These are phyloP conservation scores for Lavandula angustifolia DNA, from an alignment of 257 asterid species.

Conservation along the genomic window DNA sequence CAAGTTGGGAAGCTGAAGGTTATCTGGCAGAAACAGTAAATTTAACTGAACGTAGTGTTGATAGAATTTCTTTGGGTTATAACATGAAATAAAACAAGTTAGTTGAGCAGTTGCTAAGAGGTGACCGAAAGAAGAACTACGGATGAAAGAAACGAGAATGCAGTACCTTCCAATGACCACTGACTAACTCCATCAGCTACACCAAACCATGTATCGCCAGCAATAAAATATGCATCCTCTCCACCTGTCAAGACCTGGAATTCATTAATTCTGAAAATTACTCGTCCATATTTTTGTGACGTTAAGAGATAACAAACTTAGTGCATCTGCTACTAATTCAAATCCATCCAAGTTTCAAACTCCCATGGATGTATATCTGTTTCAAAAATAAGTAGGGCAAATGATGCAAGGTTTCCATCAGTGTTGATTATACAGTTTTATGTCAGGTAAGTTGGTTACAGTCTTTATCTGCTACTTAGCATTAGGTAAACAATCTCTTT, in stretches of 20 bases:
- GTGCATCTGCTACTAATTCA: constrained; percentile 18
- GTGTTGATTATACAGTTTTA: not conserved
- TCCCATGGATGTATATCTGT: not conserved
- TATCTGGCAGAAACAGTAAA: not conserved
- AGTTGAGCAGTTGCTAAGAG: not conserved
- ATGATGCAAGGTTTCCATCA: not conserved
- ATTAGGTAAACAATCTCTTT: not conserved
- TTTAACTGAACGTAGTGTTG: not conserved
- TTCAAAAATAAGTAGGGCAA: not conserved
- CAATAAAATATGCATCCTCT: constrained; percentile 84
- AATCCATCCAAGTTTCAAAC: not conserved
- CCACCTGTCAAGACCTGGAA: constrained; percentile 98
- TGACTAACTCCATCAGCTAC: constrained; percentile 86
- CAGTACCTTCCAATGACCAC: constrained; percentile 82
- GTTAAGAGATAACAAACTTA: constrained; percentile 25
- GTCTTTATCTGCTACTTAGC: not conserved
- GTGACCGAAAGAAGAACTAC: not conserved
- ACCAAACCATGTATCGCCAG: constrained; percentile 75
- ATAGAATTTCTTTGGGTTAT: not conserved
- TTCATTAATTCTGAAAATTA: constrained; percentile 59
- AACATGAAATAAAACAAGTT: constrained; percentile 2
- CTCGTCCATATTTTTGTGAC: constrained; percentile 38
- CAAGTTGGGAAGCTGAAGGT: constrained; percentile 6
- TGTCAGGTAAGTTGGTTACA: not conserved
- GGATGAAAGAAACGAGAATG: constrained; percentile 12